Evolutionary conservation across 768 basidiomycete species (phyloP).

Genomic region (Tremella mesenterica): DNA sequence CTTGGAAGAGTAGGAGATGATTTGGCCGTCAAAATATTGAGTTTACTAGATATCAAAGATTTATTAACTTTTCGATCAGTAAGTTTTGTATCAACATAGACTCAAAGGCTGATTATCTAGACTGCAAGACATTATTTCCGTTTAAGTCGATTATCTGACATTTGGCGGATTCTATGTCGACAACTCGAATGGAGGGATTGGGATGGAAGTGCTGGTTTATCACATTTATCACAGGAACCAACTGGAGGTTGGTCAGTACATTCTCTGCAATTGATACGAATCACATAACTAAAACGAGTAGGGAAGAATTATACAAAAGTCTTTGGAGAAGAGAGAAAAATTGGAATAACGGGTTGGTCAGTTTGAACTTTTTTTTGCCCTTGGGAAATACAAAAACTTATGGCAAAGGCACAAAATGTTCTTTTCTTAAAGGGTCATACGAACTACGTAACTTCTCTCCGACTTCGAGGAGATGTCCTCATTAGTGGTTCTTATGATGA

Average conservation of each 20-base stretch:
- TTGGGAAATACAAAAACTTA: background rate
- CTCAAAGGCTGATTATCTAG: conserved; percentile 1
- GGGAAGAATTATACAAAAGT: conserved; percentile 65
- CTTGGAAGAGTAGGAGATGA: conserved; percentile 62
- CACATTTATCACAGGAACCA: background rate
- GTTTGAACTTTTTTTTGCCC: background rate
- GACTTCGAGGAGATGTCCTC: conserved; percentile 62
- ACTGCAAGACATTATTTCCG: conserved; percentile 50
- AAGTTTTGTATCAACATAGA: conserved; percentile 17
- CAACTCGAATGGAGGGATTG: conserved; percentile 54
- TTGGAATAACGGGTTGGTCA: conserved; percentile 57
- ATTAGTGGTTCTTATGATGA: conserved; percentile 89
- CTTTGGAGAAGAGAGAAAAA: conserved; percentile 80
- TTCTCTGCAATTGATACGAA: background rate
- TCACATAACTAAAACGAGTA: conserved; percentile 16
- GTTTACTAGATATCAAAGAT: conserved; percentile 54
- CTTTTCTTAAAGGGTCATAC: conserved; percentile 74
- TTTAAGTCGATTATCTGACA: conserved; percentile 55
- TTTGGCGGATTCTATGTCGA: conserved; percentile 71
- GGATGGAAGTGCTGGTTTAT: conserved; percentile 20
- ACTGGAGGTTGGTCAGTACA: conserved; percentile 58
- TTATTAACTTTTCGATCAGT: conserved; percentile 54
- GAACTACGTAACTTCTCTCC: conserved; percentile 75
- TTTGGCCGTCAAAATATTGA: conserved; percentile 58
- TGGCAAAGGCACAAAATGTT: conserved; percentile 55